Conservation (phyloP, 2,329 filamentous ascomycete species). For the Epichloe typhina region DNA sequence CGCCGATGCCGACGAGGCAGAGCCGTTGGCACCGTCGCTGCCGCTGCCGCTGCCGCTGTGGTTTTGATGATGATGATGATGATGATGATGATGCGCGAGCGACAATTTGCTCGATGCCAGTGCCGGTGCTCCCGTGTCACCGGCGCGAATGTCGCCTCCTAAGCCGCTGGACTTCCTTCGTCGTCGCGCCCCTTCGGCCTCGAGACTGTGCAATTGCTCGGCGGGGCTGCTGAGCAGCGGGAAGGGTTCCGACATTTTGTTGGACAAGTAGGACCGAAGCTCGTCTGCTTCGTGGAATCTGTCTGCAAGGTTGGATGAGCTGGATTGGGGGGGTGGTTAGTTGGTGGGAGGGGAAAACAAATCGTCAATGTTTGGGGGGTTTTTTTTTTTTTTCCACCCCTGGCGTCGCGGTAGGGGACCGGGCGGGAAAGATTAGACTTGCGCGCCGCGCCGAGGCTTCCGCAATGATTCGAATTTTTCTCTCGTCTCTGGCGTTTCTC, state of each 20-base stretch:
- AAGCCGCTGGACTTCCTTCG: constrained; percentile 44
- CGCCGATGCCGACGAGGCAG: constrained; percentile 1
- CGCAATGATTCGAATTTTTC: background rate
- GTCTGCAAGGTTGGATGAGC: background rate
- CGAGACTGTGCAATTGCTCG: constrained; percentile 32
- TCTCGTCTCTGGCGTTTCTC: background rate
- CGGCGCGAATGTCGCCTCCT: constrained; percentile 38
- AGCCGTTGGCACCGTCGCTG: constrained; percentile 10
- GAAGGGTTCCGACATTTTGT: constrained; percentile 40
- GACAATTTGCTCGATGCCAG: constrained; percentile 39
- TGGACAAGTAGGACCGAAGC: background rate
- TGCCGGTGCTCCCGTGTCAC: constrained; percentile 42
- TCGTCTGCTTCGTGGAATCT: background rate
- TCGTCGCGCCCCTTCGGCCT: constrained; percentile 27
- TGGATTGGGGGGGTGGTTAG: background rate
- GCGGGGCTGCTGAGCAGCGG: constrained; percentile 38
- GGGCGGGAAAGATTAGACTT: background rate
- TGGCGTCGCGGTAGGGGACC: background rate
- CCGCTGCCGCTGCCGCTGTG: background rate
- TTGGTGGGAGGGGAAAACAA: background rate
- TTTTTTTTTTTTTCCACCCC: background rate
- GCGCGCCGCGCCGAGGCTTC: background rate
- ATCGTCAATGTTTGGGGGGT: background rate
- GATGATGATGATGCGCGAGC: constrained; percentile 14
- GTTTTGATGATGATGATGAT: background rate